Base-by-base conservation (phyloP, 495 filamentous ascomycete species). In the Podospora fimiseda region DNA sequence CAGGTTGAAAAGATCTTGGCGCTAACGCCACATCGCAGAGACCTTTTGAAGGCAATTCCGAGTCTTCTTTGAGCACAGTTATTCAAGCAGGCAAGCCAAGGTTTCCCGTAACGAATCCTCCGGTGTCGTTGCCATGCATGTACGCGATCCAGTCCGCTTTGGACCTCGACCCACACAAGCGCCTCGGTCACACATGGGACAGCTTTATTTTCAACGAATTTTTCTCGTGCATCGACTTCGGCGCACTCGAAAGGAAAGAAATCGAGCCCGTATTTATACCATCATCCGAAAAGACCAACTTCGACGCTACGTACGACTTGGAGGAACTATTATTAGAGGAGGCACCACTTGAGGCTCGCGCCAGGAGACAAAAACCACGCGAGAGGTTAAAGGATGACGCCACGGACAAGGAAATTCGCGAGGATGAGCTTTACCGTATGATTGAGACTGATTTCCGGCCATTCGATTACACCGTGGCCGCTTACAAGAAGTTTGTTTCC, bases 251-350 rank as follows among this genome's bases (percentile, higher is more conserved):
- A 65, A 74, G 84, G 47, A 98, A 96, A 64, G 85, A 95, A 66
- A 82, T 96, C 51, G 85, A 92, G 45, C 92, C 93, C 0, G 82
- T 97, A 0, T 98, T 98, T 71, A 76, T 81, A 19, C 93, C 93
- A 5, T 95, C 91, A 1, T 87, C 88, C 44, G 93, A 98, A 46
- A 98, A 98, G 78, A 96, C 94, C 5, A 98, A 98, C 68, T 98
- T 98, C 56, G 93, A 98, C 70, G 93, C 93, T 3, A 98, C 93
- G 1, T 98, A 98, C 64, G 93, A 98, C 70, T 69, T 98, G 49
- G 93, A 98, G 64, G 93, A 98, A 66, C 70, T 98, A 22, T 70
- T 98, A 19, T 70, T 98, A 43, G 94, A 98, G 70, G 93, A 98
- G 66, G 94, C 93, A 21, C 93, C 93, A 11, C 73, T 98, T 4